A percentile compares a stretch with the other conserved stretches of the same genome.
phyloP scores from a whole-genome alignment of 345 rosid species.

The Hibiscus mutabilis region DNA sequence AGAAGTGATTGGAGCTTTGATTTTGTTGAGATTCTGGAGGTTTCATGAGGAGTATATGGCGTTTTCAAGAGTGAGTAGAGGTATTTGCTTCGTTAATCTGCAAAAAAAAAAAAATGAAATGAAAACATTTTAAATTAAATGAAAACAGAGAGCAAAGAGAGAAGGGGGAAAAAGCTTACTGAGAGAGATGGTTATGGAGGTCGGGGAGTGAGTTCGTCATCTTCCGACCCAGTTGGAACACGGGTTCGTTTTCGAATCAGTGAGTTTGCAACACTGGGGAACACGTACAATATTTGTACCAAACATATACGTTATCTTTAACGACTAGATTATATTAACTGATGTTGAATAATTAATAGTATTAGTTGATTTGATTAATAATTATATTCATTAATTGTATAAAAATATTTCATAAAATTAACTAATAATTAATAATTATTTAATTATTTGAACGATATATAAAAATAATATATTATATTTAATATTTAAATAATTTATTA shows the following conservation, averaged over 20 bases:
- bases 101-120: background rate
- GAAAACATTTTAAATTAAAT: background rate
- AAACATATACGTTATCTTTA: no score
- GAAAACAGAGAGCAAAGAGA: background rate
- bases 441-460: no score
- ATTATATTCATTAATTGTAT: no score
- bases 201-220: slow-evolving; percentile 30
- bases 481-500: no score
- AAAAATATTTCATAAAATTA: no score
- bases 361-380: no score
- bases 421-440: no score
- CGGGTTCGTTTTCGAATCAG: background rate
- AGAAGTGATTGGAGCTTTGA: slow-evolving; percentile 49
- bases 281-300: background rate
- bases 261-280: background rate
- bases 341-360: no score
- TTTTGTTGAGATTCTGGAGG: slow-evolving; percentile 37
- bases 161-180: slow-evolving; percentile 26
- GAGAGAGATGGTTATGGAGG: slow-evolving; percentile 40
- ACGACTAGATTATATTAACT: no score
- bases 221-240: slow-evolving; percentile 4
- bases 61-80: slow-evolving; percentile 34
- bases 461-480: no score
- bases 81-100: slow-evolving; percentile 44
- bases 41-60: slow-evolving; percentile 39